Percentiles rank a stretch among this genome's conserved stretches.
phyloP scores from a whole-genome alignment of 345 rosid genomes.

The Eucalyptus albens region DNA sequence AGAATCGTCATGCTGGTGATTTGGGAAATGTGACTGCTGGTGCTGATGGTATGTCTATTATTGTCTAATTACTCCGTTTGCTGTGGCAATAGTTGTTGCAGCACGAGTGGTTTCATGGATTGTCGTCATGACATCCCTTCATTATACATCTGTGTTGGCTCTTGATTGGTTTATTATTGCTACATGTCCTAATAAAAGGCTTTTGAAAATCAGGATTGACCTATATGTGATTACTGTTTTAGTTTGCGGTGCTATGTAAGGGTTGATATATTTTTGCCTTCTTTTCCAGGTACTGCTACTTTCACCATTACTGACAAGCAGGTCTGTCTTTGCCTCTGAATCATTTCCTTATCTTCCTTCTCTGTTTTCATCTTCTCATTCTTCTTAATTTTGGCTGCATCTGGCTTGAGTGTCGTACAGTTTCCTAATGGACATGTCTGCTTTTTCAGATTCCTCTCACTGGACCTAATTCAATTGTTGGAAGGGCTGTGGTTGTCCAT shows the following conservation, averaged over 20 bases:
- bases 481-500: constrained; percentile 94
- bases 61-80: not conserved
- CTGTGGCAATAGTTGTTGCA: not conserved
- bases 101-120: not conserved
- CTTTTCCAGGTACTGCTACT: constrained; percentile 44
- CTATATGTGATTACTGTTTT: not conserved
- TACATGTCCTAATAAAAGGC: not conserved
- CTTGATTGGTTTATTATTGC: not conserved
- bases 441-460: constrained; percentile 54
- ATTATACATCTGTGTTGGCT: not conserved
- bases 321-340: constrained; percentile 7
- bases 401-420: not conserved
- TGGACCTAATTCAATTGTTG: constrained; percentile 69
- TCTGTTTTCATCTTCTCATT: not conserved
- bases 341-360: not conserved
- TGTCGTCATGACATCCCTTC: not conserved
- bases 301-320: constrained; percentile 55
- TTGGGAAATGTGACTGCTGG: constrained; percentile 70
- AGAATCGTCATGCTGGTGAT: constrained; percentile 92
- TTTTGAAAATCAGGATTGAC: not conserved
- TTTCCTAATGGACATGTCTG: not conserved
- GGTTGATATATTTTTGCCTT: not conserved
- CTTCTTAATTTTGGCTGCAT: not conserved
- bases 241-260: not conserved
- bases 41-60: constrained; percentile 51